Conservation (phyloP, 2,329 filamentous ascomycete species). For the Monosporascus sp. region DNA sequence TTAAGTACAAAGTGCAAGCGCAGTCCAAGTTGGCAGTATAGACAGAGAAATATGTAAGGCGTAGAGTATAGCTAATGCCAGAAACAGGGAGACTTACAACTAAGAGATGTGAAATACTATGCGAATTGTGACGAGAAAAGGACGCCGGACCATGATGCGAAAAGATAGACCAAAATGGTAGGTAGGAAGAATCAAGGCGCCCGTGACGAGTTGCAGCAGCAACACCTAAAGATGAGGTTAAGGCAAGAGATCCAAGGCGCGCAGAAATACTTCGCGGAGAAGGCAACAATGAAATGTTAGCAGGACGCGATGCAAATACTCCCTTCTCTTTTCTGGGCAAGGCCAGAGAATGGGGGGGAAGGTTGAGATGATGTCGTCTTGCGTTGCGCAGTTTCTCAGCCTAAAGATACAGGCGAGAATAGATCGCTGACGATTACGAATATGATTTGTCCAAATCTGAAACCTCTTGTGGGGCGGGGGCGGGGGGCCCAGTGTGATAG, state of each 20-base stretch:
- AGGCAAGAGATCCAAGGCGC: background rate
- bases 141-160: conserved; percentile 23
- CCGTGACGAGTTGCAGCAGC: background rate
- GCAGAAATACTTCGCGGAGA: background rate
- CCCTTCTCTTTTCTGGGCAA: background rate
- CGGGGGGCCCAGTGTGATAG: background rate
- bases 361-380: background rate
- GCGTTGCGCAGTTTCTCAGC: background rate
- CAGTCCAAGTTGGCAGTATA: too few species aligned
- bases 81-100: conserved; percentile 13
- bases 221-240: background rate
- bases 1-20: too few species aligned
- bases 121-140: conserved; percentile 8
- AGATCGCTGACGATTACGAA: background rate
- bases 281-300: background rate
- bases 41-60: background rate
- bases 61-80: background rate
- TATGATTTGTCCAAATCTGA: background rate
- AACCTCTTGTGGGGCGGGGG: background rate
- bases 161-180: conserved; percentile 4
- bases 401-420: background rate
- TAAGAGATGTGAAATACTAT: conserved; percentile 17
- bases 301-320: background rate
- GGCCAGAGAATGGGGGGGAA: background rate
- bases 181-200: background rate